Base-by-base conservation (phyloP, 2,329 filamentous ascomycete species). In the Venturia oleaginea region DNA sequence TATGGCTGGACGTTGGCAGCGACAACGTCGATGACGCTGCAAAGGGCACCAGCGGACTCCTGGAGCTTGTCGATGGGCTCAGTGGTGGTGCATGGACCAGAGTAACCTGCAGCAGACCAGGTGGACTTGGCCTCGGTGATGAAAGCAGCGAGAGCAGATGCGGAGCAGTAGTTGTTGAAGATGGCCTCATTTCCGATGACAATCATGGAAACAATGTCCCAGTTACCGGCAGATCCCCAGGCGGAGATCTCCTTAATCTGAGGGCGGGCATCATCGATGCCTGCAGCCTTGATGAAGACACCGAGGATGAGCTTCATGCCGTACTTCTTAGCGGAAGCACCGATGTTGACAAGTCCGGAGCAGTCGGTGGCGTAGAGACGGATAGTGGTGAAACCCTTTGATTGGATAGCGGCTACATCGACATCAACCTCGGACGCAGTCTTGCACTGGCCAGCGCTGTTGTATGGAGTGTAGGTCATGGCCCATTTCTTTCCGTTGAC, bases 281-380 rank as follows among this genome's bases (percentile, higher is more conserved):
- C 81, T 61, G 74, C 80, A 68, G 77, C 79, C 77, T 88, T 86
- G 76, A 97, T 88, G 81, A 88, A 96, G 80, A 97, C 83, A 76
- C 93, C 93, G 67, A 95, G 79, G 76, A 97, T 93, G 76, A 97
- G 80, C 76, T 88, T 87, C 66, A 97, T 73, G 66, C 88, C 87
- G 76, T 87, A 74, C 70, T 83, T 76, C 71, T 83, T 76, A 78
- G 83, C 86, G 66, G 90, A 89, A 54, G 78, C 76, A 68, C 90
- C 90, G 65, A 97, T 87, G 76, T 84, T 87, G 74, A 86, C 78
- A 67, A 96, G 88, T 64, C 88, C 88, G 77, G 84, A 82, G 83
- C 93, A 97, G 84, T 97, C 92, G 70, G 92, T 92, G 68, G 88
- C 91, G 86, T 97, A 97, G 74, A 94, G 81, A 76, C 93, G 92